phyloP scores from a whole-genome alignment of 495 filamentous ascomycete species.

The Neurospora sp. region DNA sequence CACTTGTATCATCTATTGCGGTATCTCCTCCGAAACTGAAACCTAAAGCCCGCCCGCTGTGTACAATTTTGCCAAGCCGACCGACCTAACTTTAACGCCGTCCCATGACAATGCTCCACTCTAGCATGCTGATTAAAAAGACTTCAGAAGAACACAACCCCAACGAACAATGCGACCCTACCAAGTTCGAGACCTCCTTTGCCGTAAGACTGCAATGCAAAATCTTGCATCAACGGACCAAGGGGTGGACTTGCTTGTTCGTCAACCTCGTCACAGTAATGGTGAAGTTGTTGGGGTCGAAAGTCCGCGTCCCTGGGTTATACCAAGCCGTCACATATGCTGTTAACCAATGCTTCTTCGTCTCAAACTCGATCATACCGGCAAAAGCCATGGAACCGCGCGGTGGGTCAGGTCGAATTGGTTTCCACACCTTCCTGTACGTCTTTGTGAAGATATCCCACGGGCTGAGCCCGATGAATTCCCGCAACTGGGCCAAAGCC shows the following conservation, averaged over 20 bases:
- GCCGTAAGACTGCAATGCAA: background rate
- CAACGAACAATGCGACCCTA: background rate
- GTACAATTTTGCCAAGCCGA: background rate
- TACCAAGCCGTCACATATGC: slow-evolving; percentile 24
- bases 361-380: slow-evolving; percentile 56
- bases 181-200: background rate
- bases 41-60: background rate
- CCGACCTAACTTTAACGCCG: background rate
- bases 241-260: slow-evolving; percentile 1
- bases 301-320: slow-evolving; percentile 15
- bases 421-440: slow-evolving; percentile 36
- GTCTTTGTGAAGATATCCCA: slow-evolving; percentile 45
- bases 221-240: background rate
- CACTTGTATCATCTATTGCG: background rate
- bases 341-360: slow-evolving; percentile 33
- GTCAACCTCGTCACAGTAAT: slow-evolving; percentile 7
- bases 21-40: background rate
- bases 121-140: background rate
- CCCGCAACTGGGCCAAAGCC: background rate
- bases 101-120: background rate
- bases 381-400: slow-evolving; percentile 54
- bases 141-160: background rate
- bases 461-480: slow-evolving; percentile 11
- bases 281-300: slow-evolving; percentile 3
- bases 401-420: slow-evolving; percentile 35